Base-by-base conservation (phyloP, 768 basidiomycete species). In the Mycena alexandri region DNA sequence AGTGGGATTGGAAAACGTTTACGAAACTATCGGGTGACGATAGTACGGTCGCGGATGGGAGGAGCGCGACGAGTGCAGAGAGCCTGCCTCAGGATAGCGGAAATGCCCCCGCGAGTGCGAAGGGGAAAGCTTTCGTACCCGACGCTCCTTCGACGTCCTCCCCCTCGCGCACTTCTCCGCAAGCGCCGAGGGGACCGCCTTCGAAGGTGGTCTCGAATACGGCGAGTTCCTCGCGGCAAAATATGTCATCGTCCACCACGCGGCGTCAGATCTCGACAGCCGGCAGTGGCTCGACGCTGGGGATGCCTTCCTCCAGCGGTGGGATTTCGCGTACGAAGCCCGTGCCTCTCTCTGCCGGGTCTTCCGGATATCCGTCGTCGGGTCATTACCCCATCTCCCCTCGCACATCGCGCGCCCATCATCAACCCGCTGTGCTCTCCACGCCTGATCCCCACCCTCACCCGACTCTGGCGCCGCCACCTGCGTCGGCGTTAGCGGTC, bases 1-100 rank as follows among this genome's bases (percentile, higher is more conserved):
- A 90, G 75, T 91, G 88, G 91, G 90, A 88, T 66, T 93, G 92
- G 91, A 91, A 86, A 76, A 84, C 83, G 3, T 85, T 88, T 65
- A 81, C 78, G 59, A 89, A 82, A 72, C 68, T 74, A 60, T 77
- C 84, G 24, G 78, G 79, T 33, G 78, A 80, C 13, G 75, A 75
- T 24, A 75, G 79, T 41, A 81, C 68, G 24, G 65, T 69, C 5
- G 77, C 80, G 52, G 86, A 87, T 73, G 79, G 77, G 5, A 79
- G 80, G 61, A 90, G 88, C 69, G 83, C 80, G 17, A 78, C 83
- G 7, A 89, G 88, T 71, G 85, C 81, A 11, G 89, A 87, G 53
- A 88, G 85, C 67, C 73, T 78, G 69, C 73, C 12, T 72, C 79
- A 29, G 74, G 77, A 78, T 22, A 68, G 77, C 16, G 38, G 38